phyloP scores from a whole-genome alignment of 495 filamentous ascomycete species.

The Aeminium ludgeri region DNA sequence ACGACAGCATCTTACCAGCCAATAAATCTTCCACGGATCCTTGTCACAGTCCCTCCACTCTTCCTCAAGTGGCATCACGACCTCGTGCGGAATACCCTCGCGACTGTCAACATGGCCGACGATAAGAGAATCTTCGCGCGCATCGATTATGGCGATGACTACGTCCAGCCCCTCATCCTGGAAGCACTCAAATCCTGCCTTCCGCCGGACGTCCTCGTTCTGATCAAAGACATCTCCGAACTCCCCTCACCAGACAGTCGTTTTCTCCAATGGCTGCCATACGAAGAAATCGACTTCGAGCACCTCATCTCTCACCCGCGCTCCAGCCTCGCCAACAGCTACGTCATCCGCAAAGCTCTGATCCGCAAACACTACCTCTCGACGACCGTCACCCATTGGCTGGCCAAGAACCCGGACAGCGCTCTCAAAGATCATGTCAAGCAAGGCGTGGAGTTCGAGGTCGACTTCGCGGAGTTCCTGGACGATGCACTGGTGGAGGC shows the following conservation, averaged over 20 bases:
- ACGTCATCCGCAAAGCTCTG: constrained; percentile 90
- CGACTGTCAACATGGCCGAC: neutral
- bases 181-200: constrained; percentile 48
- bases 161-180: constrained; percentile 69
- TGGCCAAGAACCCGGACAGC: constrained; percentile 61
- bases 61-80: too few relatives aligned
- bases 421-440: constrained; percentile 52
- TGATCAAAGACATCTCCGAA: constrained; percentile 29
- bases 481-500: constrained; percentile 86
- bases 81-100: too few relatives aligned
- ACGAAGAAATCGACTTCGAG: constrained; percentile 74
- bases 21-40: too few relatives aligned
- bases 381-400: constrained; percentile 61
- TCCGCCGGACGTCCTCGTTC: constrained; percentile 25
- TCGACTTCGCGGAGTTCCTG: constrained; percentile 92
- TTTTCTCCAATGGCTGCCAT: constrained; percentile 67
- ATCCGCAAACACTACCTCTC: constrained; percentile 89
- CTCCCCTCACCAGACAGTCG: constrained; percentile 27
- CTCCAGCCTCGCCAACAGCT: constrained; percentile 55
- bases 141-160: constrained; percentile 68
- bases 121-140: constrained; percentile 41
- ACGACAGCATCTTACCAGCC: too few relatives aligned
- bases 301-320: constrained; percentile 42
- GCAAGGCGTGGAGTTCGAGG: constrained; percentile 63
- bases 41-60: too few relatives aligned